Evolutionary conservation across 2,329 filamentous ascomycete genomes (phyloP).

Genomic region (Fusarium sterilihyphosum): DNA sequence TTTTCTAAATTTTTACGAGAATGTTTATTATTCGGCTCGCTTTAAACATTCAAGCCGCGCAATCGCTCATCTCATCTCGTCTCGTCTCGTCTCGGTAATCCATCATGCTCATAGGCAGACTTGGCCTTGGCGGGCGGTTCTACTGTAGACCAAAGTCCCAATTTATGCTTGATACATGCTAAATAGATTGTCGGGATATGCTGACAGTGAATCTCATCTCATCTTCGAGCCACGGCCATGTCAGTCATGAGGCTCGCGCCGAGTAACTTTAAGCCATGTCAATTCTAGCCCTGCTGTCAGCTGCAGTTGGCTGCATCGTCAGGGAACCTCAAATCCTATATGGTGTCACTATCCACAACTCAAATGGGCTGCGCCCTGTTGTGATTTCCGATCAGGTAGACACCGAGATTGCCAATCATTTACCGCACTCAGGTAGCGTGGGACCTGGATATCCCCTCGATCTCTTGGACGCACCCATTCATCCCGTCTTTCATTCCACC

Average conservation of each 20-base stretch:
- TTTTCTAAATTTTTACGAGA: neutral
- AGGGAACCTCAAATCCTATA: slow-evolving; percentile 9
- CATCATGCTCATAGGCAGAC: slow-evolving; percentile 1
- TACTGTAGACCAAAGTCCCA: slow-evolving; percentile 9
- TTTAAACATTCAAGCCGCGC: slow-evolving; percentile 8
- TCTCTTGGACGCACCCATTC: neutral
- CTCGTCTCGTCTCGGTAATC: slow-evolving; percentile 23
- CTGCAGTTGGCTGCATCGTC: neutral
- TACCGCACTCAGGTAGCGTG: slow-evolving; percentile 27
- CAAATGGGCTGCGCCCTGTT: slow-evolving; percentile 22
- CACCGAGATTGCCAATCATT: slow-evolving; percentile 42
- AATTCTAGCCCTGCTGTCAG: neutral
- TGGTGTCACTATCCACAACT: slow-evolving; percentile 29
- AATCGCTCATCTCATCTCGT: slow-evolving; percentile 18
- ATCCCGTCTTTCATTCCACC: slow-evolving; percentile 60
- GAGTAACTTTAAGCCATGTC: neutral
- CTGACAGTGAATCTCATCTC: neutral
- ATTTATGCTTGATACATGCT: neutral
- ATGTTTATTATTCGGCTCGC: neutral
- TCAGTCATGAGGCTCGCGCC: slow-evolving; percentile 5
- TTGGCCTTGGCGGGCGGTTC: slow-evolving; percentile 19
- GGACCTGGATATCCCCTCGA: slow-evolving; percentile 4
- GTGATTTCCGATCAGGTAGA: slow-evolving; percentile 31
- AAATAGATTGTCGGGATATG: neutral
- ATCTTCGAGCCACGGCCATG: slow-evolving; percentile 8